Conservation (phyloP, 2,329 filamentous ascomycete genomes). For the Pseudocercospora musae region DNA sequence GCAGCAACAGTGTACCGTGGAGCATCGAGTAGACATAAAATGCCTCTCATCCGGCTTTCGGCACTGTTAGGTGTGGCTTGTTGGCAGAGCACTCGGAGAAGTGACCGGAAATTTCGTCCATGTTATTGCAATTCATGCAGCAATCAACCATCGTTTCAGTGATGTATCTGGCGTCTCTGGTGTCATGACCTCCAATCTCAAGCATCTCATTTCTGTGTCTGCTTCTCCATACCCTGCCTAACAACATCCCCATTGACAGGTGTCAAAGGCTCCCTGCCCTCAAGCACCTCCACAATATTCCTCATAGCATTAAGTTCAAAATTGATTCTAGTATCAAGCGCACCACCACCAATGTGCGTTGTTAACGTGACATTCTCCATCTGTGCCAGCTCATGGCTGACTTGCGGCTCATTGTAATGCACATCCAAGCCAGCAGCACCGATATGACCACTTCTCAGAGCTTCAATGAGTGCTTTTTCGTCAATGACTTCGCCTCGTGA, state of each 20-base stretch:
- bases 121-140: neutral
- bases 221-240: neutral
- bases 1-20: neutral
- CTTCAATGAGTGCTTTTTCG: neutral
- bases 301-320: slow-evolving; percentile 39
- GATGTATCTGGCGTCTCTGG: neutral
- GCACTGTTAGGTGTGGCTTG: neutral
- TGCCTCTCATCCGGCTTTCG: neutral
- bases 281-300: slow-evolving; percentile 30
- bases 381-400: slow-evolving; percentile 24
- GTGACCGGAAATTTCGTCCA: neutral
- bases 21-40: neutral
- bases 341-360: slow-evolving; percentile 37
- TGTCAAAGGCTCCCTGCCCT: neutral
- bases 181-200: too few species aligned
- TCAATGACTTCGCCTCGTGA: slow-evolving; percentile 3
- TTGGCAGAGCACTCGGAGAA: neutral
- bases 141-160: neutral
- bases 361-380: slow-evolving; percentile 42
- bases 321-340: slow-evolving; percentile 38
- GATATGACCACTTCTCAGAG: neutral
- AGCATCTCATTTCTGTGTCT: neutral
- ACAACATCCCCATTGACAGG: neutral
- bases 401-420: slow-evolving; percentile 1
- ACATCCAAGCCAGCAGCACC: slow-evolving; percentile 3